Base-by-base conservation (phyloP, 805 yeast species). In the Zygotorulaspora chibaensis region DNA sequence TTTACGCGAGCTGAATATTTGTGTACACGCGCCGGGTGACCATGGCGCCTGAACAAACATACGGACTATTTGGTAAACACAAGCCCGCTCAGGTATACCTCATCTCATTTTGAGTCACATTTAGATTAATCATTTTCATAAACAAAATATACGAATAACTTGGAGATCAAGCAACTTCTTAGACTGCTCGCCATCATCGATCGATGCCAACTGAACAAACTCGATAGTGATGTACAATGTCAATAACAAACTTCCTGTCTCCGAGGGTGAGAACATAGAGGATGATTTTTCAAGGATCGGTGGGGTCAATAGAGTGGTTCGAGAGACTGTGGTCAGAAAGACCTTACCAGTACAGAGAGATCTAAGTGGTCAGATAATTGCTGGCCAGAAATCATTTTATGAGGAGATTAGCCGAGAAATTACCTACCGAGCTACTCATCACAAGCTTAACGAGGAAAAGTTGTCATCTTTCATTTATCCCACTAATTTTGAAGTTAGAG, bases 401-500 rank as follows among this genome's bases (percentile, higher is more conserved):
- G 73, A 71, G 47, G 75, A 72, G 52, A 56, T 70, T 2, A 56
- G 53, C n/a, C 43, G 61, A 7, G 59, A 57, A 3, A 67, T 69
- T 2, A 60, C 62, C 1, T 71, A 57, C 50, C 67, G 64, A 18
- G 72, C 76, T 0, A 75, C 80, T 1, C 80, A 78, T 50, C 87
- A 81, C 54, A 67, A 66, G 9, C 57, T 83, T 34, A 65, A 76
- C 51, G 40, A 50, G 2, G 67, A 61, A 3, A 65, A 65, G 8
- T 50, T 81, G 7, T 43, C 54, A 1, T 69, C 79, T 0, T 87
- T 81, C 57, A 68, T 87, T 0, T 93, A 95, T 61, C 99, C 99
- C 0, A 80, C 88, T 1, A 91, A 93, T 58, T 78, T 79, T 52
- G 85, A 86, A 49, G 72, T 84, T 0, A 77, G 99, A 61, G 96